Conservation (phyloP, 1,284 basidiomycete species). For the Apiotrichum domesticum region DNA sequence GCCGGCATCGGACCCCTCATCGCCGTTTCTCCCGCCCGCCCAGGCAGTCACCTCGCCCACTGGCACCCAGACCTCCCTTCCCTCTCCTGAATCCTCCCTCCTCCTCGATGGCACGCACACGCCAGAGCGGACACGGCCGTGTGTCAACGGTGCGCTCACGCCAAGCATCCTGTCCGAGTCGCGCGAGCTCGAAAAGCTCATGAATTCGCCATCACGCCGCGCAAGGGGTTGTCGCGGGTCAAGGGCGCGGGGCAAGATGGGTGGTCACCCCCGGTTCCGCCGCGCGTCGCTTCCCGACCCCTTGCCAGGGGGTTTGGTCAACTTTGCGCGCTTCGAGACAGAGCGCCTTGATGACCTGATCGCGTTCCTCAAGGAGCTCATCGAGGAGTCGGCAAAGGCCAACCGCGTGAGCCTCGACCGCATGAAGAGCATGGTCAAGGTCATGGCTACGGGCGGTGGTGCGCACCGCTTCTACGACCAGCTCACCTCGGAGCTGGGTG, state of each 20-base stretch:
- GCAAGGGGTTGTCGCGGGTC: conserved; percentile 43
- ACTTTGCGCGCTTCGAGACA: conserved; percentile 97
- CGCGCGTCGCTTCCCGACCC: conserved; percentile 63
- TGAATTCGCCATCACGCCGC: conserved; percentile 20
- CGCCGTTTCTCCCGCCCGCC: conserved; percentile 36
- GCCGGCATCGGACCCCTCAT: conserved; percentile 38
- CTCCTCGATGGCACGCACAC: conserved; percentile 16
- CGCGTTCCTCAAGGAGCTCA: conserved; percentile 79
- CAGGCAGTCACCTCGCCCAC: conserved; percentile 30
- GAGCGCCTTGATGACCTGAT: conserved; percentile 80
- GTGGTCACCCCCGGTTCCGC: conserved; percentile 59
- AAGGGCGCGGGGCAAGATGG: conserved; percentile 19
- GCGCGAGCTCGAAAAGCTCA: conserved; percentile 4
- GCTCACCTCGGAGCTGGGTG: conserved; percentile 67
- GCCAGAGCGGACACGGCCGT: conserved; percentile 46
- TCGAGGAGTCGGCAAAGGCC: conserved; percentile 75
- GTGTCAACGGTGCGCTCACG: conserved; percentile 68
- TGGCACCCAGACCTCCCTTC: conserved; percentile 13
- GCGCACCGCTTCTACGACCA: conserved; percentile 89
- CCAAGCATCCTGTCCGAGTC: conserved; percentile 52
- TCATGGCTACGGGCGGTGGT: conserved; percentile 97
- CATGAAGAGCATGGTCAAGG: conserved; percentile 90
- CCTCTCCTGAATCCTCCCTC: conserved; percentile 28
- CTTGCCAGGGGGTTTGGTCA: conserved; percentile 91
- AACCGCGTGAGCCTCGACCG: conserved; percentile 83